Conservation (phyloP, 805 yeast genomes). For the Yarrowia alimentaria region DNA sequence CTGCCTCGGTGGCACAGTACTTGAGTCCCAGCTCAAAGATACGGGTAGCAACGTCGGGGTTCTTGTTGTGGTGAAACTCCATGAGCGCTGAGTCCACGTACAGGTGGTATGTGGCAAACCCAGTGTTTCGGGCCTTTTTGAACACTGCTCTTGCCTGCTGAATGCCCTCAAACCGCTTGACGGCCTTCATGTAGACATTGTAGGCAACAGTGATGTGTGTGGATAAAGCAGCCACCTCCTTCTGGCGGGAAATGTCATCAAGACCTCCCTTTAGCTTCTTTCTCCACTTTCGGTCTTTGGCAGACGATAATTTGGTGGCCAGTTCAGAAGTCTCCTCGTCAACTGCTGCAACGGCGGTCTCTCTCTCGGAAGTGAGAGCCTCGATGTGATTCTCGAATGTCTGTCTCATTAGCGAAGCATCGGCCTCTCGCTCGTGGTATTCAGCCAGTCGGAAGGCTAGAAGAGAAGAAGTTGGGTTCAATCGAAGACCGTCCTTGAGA, state of each 20-base stretch:
- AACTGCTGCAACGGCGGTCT: too few relatives aligned
- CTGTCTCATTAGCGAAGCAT: constrained; percentile 50
- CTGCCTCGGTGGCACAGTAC: constrained; percentile 52
- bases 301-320: too few relatives aligned
- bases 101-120: constrained; percentile 67
- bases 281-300: too few relatives aligned
- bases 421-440: constrained; percentile 58
- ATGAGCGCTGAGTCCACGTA: constrained; percentile 78
- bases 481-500: constrained; percentile 52
- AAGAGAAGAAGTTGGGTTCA: constrained; percentile 70
- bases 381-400: constrained; percentile 53
- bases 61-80: constrained; percentile 64
- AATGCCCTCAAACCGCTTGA: constrained; percentile 64
- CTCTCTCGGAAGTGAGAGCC: too few relatives aligned
- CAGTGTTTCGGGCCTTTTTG: constrained; percentile 62
- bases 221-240: too few relatives aligned
- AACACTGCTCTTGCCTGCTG: constrained; percentile 73
- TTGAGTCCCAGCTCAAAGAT: constrained; percentile 79
- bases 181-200: constrained; percentile 65
- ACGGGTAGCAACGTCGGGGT: constrained; percentile 62
- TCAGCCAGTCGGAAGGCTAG: constrained; percentile 69
- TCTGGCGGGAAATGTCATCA: too few relatives aligned
- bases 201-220: constrained; percentile 59
- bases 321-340: too few relatives aligned
- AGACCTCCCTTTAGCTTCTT: too few relatives aligned